Conservation (phyloP, 345 rosid genomes). For the Euphorbia pulcherrima region DNA sequence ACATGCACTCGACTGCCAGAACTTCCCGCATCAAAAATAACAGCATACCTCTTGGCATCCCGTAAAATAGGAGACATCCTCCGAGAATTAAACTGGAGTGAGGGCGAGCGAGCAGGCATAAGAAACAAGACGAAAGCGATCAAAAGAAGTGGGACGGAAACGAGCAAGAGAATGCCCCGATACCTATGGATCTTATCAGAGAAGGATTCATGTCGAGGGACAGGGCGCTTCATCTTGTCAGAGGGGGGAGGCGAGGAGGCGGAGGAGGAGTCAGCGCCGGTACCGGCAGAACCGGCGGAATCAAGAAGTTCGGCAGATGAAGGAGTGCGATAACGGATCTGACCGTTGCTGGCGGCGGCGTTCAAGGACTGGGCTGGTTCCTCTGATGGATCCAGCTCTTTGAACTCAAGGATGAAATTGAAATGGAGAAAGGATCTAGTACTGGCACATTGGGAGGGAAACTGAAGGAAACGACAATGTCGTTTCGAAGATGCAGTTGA, state of each 20-base stretch:
- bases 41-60: constrained; percentile 54
- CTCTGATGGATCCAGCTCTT: constrained; percentile 77
- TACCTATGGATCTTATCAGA: constrained; percentile 75
- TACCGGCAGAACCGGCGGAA: constrained; percentile 29
- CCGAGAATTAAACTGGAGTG: constrained; percentile 37
- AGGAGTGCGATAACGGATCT: constrained; percentile 85
- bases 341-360: constrained; percentile 63
- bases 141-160: constrained; percentile 64
- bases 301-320: constrained; percentile 24
- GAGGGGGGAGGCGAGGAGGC: constrained; percentile 31
- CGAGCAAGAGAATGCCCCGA: constrained; percentile 54
- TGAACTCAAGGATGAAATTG: no score
- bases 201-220: constrained; percentile 46
- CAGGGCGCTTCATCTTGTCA: constrained; percentile 55
- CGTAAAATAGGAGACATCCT: constrained; percentile 41
- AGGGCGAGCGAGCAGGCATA: constrained; percentile 49
- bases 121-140: constrained; percentile 53
- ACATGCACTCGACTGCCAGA: constrained; percentile 98
- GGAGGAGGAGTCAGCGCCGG: constrained; percentile 40
- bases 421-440: no score
- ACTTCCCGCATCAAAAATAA: constrained; percentile 90
- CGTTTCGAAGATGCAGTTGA: no score
- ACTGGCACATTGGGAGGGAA: no score
- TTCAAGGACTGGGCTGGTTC: constrained; percentile 63
- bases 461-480: no score